Evolutionary conservation across 1,139 yeast species (phyloP).

Genomic region (Diutina mesorugosa): DNA sequence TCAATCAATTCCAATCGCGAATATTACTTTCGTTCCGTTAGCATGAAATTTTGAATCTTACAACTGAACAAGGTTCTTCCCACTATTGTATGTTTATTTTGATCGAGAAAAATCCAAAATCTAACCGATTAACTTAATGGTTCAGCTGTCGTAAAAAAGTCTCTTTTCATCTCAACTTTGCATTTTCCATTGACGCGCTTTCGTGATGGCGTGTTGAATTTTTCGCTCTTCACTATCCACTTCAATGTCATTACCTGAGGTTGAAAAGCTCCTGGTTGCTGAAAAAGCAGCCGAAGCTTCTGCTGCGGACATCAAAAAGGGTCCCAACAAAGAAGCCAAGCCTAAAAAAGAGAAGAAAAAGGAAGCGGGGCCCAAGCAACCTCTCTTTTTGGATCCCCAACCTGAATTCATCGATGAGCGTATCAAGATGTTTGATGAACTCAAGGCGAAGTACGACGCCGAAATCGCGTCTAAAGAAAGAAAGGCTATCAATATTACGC

Average conservation of each 20-base stretch:
- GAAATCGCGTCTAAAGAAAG: conserved; percentile 49
- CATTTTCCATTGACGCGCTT: neutral
- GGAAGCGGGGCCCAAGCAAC: conserved; percentile 9
- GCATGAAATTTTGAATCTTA: no score
- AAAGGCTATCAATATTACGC: conserved; percentile 57
- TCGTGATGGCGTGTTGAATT: neutral
- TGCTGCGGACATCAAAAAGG: conserved; percentile 4
- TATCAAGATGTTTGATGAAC: conserved; percentile 63
- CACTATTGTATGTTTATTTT: no score
- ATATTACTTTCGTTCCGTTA: neutral
- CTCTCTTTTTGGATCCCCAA: conserved; percentile 55
- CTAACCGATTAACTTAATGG: no score
- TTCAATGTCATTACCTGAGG: conserved; percentile 15
- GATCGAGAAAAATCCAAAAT: no score
- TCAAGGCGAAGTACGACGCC: conserved; percentile 69
- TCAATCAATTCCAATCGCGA: neutral
- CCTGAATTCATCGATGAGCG: conserved; percentile 77
- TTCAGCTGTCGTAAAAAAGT: no score
- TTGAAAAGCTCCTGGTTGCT: conserved; percentile 36
- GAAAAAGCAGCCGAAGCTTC: conserved; percentile 10
- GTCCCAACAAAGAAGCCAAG: neutral
- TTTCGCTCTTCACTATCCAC: neutral
- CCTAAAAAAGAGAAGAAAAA: conserved; percentile 14
- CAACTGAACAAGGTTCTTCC: no score
- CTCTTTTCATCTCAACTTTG: neutral